Conservation (phyloP, 805 yeast genomes). For the Blastobotrys peoriensis region DNA sequence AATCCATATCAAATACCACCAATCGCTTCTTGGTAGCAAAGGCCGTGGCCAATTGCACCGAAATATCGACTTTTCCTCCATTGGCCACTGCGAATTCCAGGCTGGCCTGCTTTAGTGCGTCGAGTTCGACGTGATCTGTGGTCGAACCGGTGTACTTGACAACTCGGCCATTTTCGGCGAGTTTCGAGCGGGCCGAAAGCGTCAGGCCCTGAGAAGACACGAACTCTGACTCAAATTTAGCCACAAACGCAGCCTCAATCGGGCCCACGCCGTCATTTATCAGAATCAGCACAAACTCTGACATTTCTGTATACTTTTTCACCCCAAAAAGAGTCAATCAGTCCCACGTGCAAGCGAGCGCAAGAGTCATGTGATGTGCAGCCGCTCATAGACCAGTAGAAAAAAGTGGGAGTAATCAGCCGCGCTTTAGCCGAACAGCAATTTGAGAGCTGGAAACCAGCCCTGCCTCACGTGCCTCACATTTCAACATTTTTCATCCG, state of each 20-base stretch:
- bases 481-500: too few relatives aligned
- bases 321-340: too few relatives aligned
- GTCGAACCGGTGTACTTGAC: background rate
- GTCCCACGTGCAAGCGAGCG: too few relatives aligned
- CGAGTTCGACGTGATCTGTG: too few relatives aligned
- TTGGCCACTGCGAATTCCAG: conserved; percentile 26
- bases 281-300: background rate
- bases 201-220: background rate
- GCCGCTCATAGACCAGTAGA: too few relatives aligned
- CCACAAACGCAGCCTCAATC: conserved; percentile 6
- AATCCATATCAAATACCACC: conserved; percentile 95
- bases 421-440: too few relatives aligned
- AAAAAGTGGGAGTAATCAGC: too few relatives aligned
- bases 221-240: background rate
- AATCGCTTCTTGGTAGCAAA: conserved; percentile 42
- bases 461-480: too few relatives aligned
- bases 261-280: conserved; percentile 11
- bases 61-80: conserved; percentile 34
- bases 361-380: too few relatives aligned
- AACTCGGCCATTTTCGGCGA: background rate
- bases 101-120: conserved; percentile 13
- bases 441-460: too few relatives aligned
- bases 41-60: conserved; percentile 35
- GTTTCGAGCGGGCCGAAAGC: background rate
- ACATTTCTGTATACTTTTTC: background rate